These are phyloP conservation scores for Lepraria neglecta DNA, from an alignment of 495 filamentous ascomycete species.

Conservation along the genomic window DNA sequence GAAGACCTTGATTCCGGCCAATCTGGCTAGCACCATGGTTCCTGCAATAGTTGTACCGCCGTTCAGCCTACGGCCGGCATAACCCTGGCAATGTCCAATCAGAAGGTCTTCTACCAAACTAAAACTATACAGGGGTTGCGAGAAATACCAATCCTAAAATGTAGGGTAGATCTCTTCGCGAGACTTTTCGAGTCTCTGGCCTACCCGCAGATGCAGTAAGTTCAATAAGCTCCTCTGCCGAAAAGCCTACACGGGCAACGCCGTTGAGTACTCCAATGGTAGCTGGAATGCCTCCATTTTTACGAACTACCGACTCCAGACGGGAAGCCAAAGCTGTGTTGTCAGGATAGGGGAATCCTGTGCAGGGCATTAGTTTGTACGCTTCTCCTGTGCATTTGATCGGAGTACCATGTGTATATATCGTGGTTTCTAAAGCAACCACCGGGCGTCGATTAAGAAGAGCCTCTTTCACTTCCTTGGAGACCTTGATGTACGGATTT, in stretches of 20 bases:
- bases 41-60: conserved; percentile 90
- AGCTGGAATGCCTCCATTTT: conserved; percentile 81
- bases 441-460: conserved; percentile 66
- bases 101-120: neutral
- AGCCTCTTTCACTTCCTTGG: conserved; percentile 75
- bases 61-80: conserved; percentile 59
- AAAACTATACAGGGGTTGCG: neutral
- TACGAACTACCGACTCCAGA: conserved; percentile 70
- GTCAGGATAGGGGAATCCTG: conserved; percentile 79
- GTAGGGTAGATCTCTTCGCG: conserved; percentile 76
- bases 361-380: conserved; percentile 30
- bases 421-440: conserved; percentile 88
- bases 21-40: conserved; percentile 81
- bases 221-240: conserved; percentile 57
- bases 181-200: conserved; percentile 67
- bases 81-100: conserved; percentile 41
- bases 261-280: conserved; percentile 82
- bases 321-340: conserved; percentile 62
- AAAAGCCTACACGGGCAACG: conserved; percentile 71
- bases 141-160: conserved; percentile 66
- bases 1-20: conserved; percentile 88
- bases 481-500: conserved; percentile 62
- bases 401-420: conserved; percentile 65
- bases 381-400: neutral
- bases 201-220: conserved; percentile 61